phyloP scores from a whole-genome alignment of 768 basidiomycete genomes.

The Amanita fuliginea region DNA sequence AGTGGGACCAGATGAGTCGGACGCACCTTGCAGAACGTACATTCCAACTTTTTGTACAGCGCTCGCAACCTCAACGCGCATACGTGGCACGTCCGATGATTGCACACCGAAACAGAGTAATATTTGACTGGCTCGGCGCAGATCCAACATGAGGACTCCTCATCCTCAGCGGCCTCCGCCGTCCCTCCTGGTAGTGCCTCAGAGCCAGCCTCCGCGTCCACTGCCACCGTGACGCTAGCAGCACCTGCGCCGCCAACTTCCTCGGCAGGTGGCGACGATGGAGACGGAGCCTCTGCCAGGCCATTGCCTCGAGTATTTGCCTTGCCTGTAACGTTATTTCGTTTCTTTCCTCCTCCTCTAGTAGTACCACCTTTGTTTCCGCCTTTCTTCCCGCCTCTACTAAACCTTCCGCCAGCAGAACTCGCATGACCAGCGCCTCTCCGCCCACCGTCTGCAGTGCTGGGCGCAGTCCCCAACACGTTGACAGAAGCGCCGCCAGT shows the following conservation, averaged over 20 bases:
- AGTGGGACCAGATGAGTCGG: too few species aligned
- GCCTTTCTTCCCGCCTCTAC: neutral
- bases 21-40: constrained; percentile 92
- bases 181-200: neutral
- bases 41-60: constrained; percentile 87
- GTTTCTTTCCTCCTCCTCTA: neutral
- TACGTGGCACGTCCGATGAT: constrained; percentile 92
- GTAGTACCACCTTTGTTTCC: neutral
- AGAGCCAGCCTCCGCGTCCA: too few species aligned
- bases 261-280: neutral
- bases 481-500: neutral
- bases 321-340: neutral
- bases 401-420: neutral
- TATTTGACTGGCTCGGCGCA: constrained; percentile 93
- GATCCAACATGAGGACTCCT: constrained; percentile 73
- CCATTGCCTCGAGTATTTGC: too few species aligned
- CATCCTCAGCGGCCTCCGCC: too few species aligned
- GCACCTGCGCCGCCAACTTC: neutral
- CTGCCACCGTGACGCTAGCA: too few species aligned
- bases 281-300: neutral
- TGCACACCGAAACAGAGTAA: constrained; percentile 80
- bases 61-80: constrained; percentile 83
- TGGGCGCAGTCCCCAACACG: neutral
- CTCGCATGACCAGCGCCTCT: neutral
- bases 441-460: neutral